Evolutionary conservation across 2,329 filamentous ascomycete species (phyloP).

Genomic region (Rutstroemia sp.): DNA sequence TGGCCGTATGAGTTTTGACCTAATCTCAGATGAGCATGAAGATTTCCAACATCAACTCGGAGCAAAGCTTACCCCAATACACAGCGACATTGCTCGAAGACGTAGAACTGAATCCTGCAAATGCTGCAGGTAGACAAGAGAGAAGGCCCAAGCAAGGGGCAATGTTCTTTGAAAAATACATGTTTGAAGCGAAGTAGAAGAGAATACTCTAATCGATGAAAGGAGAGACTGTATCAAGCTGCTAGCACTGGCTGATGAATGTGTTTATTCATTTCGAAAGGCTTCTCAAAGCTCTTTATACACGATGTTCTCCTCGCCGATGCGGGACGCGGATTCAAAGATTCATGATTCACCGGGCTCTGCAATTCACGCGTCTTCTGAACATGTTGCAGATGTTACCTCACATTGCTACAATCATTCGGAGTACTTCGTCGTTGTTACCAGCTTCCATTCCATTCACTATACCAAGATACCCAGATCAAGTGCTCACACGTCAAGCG

Average conservation of each 20-base stretch:
- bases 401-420: background rate
- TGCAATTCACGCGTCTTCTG: background rate
- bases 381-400: background rate
- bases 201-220: too few species aligned
- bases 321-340: background rate
- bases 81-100: constrained; percentile 50
- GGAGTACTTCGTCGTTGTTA: background rate
- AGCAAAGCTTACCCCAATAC: constrained; percentile 51
- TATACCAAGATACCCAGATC: background rate
- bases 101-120: constrained; percentile 37
- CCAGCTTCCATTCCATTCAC: background rate
- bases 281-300: background rate
- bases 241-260: too few species aligned
- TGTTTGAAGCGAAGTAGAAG: background rate
- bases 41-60: background rate
- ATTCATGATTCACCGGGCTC: too few species aligned
- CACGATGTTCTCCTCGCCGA: background rate
- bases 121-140: constrained; percentile 27
- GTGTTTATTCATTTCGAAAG: too few species aligned
- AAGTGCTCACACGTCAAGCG: background rate
- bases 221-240: too few species aligned
- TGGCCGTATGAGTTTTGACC: constrained; percentile 54
- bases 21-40: constrained; percentile 14
- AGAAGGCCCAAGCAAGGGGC: constrained; percentile 25
- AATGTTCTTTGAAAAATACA: background rate